A percentile compares a stretch with the other conserved stretches of the same genome.
phyloP scores from a whole-genome alignment of 1,139 yeast genomes.

The Candida pseudocylindracea region DNA sequence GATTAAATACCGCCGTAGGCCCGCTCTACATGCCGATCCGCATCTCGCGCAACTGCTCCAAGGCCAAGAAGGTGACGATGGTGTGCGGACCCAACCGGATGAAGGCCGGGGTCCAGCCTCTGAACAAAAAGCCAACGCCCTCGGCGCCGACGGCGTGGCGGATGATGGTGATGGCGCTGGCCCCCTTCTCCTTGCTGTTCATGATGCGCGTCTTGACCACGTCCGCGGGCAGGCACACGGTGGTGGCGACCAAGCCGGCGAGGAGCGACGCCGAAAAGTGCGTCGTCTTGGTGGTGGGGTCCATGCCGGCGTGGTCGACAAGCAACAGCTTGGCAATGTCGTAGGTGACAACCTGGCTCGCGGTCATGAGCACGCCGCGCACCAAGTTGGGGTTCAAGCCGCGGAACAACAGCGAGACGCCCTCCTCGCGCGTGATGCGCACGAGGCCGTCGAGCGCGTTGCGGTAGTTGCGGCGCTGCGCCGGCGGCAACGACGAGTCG shows the following conservation, averaged over 20 bases:
- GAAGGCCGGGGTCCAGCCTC: conserved; percentile 85
- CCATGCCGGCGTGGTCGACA: conserved; percentile 25
- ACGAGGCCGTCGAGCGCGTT: conserved; percentile 61
- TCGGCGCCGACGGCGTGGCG: conserved; percentile 36
- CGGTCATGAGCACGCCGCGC: conserved; percentile 76
- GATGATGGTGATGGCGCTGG: conserved; percentile 28
- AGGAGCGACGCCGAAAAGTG: conserved; percentile 58
- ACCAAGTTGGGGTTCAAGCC: conserved; percentile 63
- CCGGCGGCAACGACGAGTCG: conserved; percentile 47
- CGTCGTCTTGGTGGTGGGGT: conserved; percentile 41
- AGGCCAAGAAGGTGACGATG: conserved; percentile 59
- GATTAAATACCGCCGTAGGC: background rate
- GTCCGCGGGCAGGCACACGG: conserved; percentile 83
- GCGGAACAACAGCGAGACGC: conserved; percentile 35
- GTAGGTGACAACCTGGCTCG: conserved; percentile 77
- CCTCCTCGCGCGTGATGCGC: conserved; percentile 41
- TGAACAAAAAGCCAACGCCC: conserved; percentile 59
- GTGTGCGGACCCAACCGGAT: conserved; percentile 81
- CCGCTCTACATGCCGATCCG: conserved; percentile 21
- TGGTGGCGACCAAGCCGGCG: conserved; percentile 77
- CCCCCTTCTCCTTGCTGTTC: conserved; percentile 34
- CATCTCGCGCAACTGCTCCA: conserved; percentile 51
- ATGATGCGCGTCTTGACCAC: conserved; percentile 76
- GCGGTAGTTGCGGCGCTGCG: conserved; percentile 48
- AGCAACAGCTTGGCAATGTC: conserved; percentile 49